Conservation (phyloP, 768 basidiomycete species). For the Dioszegia hungarica region DNA sequence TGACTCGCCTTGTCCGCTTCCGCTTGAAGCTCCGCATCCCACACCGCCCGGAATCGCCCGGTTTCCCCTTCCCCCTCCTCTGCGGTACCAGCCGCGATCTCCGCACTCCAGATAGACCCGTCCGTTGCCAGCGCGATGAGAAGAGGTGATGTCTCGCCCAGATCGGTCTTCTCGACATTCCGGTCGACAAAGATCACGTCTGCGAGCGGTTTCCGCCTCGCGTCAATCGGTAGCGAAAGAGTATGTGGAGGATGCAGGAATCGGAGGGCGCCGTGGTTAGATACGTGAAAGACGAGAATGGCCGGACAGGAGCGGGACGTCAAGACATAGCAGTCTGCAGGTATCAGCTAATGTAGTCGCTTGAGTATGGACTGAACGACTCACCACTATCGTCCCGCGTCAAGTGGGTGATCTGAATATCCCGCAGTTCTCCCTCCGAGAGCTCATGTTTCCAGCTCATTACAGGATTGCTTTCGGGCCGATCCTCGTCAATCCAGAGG, state of each 20-base stretch:
- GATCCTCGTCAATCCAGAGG: slow-evolving; percentile 29
- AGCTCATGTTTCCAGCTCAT: slow-evolving; percentile 33
- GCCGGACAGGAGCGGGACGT: slow-evolving; percentile 17
- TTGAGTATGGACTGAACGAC: neutral
- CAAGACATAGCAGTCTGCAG: slow-evolving; percentile 17
- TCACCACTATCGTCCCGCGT: slow-evolving; percentile 10
- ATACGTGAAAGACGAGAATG: slow-evolving; percentile 16
- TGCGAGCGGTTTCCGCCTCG: neutral
- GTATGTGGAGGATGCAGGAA: neutral
- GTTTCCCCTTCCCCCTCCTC: neutral
- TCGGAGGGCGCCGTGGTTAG: slow-evolving; percentile 4
- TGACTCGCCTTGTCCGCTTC: neutral
- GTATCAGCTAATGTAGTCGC: neutral
- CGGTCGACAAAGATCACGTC: slow-evolving; percentile 1
- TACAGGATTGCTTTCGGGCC: neutral
- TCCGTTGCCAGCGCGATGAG: neutral
- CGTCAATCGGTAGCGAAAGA: neutral
- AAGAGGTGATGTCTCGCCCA: neutral
- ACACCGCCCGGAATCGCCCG: neutral
- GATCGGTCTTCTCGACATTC: neutral
- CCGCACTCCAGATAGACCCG: neutral
- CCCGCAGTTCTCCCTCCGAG: slow-evolving; percentile 9
- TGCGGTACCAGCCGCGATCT: neutral
- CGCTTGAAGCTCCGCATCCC: slow-evolving; percentile 9
- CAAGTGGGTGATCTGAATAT: slow-evolving; percentile 17